phyloP scores from a whole-genome alignment of 306 rosid genomes.

The Quillaja saponaria region DNA sequence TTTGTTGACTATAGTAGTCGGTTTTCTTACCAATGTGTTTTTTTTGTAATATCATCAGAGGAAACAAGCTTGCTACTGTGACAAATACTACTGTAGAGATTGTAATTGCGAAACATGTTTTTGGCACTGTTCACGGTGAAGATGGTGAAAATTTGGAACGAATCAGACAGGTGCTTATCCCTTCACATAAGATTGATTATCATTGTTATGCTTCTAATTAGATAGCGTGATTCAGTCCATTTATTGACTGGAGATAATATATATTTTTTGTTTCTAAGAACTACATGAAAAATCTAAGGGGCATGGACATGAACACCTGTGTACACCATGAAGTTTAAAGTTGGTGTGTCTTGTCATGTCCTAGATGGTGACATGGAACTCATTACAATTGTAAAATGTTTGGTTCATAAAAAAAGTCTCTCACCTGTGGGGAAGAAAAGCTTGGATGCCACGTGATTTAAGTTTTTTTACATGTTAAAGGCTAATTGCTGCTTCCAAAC shows the following conservation, averaged over 20 bases:
- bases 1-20: no score
- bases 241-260: constrained; percentile 7
- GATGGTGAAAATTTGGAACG: constrained; percentile 58
- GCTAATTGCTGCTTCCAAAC: no score
- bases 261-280: not conserved
- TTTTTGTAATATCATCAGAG: no score
- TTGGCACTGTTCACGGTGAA: constrained; percentile 62
- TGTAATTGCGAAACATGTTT: constrained; percentile 48
- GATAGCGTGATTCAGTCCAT: constrained; percentile 13
- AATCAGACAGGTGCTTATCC: constrained; percentile 53
- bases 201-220: not conserved
- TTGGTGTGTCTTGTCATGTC: no score
- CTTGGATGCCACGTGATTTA: constrained; percentile 19
- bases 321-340: no score
- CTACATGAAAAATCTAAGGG: constrained; percentile 3
- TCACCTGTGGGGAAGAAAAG: not conserved
- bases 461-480: constrained; percentile 4
- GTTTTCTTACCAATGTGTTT: no score
- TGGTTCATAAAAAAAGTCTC: not conserved
- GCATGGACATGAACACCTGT: no score
- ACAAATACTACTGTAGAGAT: constrained; percentile 67
- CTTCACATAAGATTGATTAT: constrained; percentile 11
- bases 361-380: no score
- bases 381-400: no score
- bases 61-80: constrained; percentile 53